Conservation (phyloP, 148 eudicot species). For the Nyssa sinensis region DNA sequence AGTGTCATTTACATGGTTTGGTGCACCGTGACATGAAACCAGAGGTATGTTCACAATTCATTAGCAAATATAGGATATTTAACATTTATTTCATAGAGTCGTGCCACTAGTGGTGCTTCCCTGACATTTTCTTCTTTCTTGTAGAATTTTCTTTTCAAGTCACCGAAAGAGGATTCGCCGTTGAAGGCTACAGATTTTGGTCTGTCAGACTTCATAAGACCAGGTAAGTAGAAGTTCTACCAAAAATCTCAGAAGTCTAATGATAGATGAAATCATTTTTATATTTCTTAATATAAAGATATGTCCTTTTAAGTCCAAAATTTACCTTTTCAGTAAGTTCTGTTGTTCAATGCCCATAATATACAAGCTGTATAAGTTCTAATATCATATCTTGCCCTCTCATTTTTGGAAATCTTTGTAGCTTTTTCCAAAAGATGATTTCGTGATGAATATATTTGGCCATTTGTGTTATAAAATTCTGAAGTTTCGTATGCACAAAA, state of each 20-base stretch:
- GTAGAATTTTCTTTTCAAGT: constrained; percentile 92
- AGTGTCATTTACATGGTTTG: constrained; percentile 95
- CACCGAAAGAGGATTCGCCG: constrained; percentile 65
- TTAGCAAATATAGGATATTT: neutral
- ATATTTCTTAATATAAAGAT: neutral
- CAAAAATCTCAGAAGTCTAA: neutral
- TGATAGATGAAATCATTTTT: neutral
- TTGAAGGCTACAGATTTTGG: constrained; percentile 98
- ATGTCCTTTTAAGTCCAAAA: neutral
- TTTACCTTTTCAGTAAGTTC: neutral
- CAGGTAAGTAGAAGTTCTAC: constrained; percentile 48
- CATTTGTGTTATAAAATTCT: constrained; percentile 2
- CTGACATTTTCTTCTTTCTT: constrained; percentile 16
- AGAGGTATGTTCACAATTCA: constrained; percentile 52
- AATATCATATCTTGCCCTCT: neutral
- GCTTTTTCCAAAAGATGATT: neutral
- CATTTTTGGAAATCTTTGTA: neutral
- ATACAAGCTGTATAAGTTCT: neutral
- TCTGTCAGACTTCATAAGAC: constrained; percentile 87
- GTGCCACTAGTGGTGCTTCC: constrained; percentile 14
- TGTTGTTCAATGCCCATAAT: neutral
- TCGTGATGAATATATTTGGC: neutral
- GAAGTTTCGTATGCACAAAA: constrained; percentile 1
- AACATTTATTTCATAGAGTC: neutral
- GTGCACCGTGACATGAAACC: constrained; percentile 99